Base-by-base conservation (phyloP, 306 rosid species). In the Cucurbita moschata region DNA sequence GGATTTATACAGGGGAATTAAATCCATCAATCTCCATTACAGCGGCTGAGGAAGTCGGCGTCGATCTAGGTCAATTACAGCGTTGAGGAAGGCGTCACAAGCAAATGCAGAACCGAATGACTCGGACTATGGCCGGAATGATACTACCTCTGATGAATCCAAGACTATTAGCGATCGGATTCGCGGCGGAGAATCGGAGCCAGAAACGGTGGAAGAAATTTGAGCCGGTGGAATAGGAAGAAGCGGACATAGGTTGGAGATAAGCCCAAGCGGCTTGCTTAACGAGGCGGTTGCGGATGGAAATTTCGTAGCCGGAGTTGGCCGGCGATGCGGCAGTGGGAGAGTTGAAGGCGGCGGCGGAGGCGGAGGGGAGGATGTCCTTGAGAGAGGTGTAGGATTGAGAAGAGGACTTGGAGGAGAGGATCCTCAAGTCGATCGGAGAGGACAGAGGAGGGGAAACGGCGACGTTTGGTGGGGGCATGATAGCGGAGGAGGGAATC, bases 251-350 rank as follows among this genome's bases (percentile, higher is more conserved):
- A 77, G 97, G 99, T 76, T 85, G 99, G 19, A 91, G 99, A 81
- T 94, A 91, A 60, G 96, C 97, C 97, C 97, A 87, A 15, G 99
- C 97, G n/a, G 97, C 97, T 57, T 91, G 99, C 83, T 94, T 89
- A 1, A 91, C 97, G 8, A 94, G 96, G 60, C 86, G 90, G 77
- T 84, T 84, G 39, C 86, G 86, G 80, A 84, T 84, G 14, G 86
- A 79, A 80, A 94, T 87, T 79, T 90, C 85, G 82, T 75, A 78
- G 76, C 82, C 78, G 74, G 85, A 77, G 56, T 35, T 53, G 43
- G 74, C 49, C 35, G 35, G 35, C 2, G 35, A 30, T 30, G 35
- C 35, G 47, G 77, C 39, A 11, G 86, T 51, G 39, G 80, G 74
- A 4, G 78, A 59, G 51, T 49, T 12, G 47, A 63, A 67, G 75